These are phyloP conservation scores for Cyberlindnera maclurae DNA, from an alignment of 805 yeast species.

Conservation along the genomic window DNA sequence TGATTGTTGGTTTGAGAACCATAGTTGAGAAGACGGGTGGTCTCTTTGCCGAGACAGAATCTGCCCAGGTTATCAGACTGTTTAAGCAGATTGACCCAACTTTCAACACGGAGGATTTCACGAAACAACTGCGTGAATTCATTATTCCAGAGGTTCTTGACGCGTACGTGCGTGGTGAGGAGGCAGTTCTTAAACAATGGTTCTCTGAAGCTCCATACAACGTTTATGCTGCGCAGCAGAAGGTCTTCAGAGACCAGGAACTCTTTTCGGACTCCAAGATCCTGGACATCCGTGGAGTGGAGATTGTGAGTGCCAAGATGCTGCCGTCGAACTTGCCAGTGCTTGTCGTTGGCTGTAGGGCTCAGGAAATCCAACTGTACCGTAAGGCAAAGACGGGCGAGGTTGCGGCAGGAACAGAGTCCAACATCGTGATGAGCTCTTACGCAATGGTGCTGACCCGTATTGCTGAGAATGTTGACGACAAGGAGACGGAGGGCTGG, in stretches of 20 bases:
- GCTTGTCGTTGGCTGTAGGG: slow-evolving; percentile 88
- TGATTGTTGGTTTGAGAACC: slow-evolving; percentile 74
- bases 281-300: slow-evolving; percentile 92
- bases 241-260: slow-evolving; percentile 86
- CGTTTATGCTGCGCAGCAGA: slow-evolving; percentile 89
- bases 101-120: slow-evolving; percentile 73
- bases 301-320: slow-evolving; percentile 78
- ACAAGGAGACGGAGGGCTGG: slow-evolving; percentile 95
- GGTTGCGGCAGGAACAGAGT: slow-evolving; percentile 92
- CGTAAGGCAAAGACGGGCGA: slow-evolving; percentile 89
- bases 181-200: slow-evolving; percentile 77
- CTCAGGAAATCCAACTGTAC: slow-evolving; percentile 89
- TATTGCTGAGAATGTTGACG: slow-evolving; percentile 83
- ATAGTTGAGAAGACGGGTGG: slow-evolving; percentile 75
- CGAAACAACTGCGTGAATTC: slow-evolving; percentile 79
- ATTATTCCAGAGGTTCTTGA: slow-evolving; percentile 93
- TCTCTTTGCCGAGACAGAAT: slow-evolving; percentile 85
- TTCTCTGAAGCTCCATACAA: slow-evolving; percentile 94
- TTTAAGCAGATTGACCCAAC: slow-evolving; percentile 87
- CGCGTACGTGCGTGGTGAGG: slow-evolving; percentile 91
- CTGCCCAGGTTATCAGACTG: slow-evolving; percentile 82
- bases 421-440: slow-evolving; percentile 85
- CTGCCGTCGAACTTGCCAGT: slow-evolving; percentile 91
- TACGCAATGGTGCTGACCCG: slow-evolving; percentile 95
- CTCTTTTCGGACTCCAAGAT: slow-evolving; percentile 86